These are phyloP conservation scores for Tricharina praecox DNA, from an alignment of 495 filamentous ascomycete genomes.

Conservation along the genomic window DNA sequence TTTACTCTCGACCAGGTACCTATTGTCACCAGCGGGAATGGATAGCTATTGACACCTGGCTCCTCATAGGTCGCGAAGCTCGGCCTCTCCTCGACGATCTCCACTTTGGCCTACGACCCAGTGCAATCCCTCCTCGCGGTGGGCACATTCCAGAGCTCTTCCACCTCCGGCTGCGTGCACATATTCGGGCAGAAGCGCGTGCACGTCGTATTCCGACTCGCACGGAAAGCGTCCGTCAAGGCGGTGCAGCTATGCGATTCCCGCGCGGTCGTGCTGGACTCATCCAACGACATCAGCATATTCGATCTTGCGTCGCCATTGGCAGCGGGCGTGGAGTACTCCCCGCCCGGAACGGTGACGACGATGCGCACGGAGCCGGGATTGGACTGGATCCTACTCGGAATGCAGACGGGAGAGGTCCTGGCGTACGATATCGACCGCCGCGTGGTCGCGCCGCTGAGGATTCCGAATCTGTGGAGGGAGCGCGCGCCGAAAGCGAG, in stretches of 20 bases:
- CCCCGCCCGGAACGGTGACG: conserved; percentile 54
- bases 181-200: conserved; percentile 77
- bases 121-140: conserved; percentile 87
- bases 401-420: conserved; percentile 60
- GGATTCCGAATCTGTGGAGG: conserved; percentile 69
- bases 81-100: conserved; percentile 62
- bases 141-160: conserved; percentile 67
- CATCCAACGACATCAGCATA: conserved; percentile 62
- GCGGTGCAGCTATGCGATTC: conserved; percentile 48
- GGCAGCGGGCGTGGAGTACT: conserved; percentile 33
- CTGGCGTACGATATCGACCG: conserved; percentile 82
- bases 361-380: conserved; percentile 64
- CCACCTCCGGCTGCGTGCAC: conserved; percentile 67
- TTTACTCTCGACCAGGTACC: conserved; percentile 70
- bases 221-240: conserved; percentile 50
- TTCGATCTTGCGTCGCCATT: conserved; percentile 42
- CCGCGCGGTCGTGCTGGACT: conserved; percentile 57
- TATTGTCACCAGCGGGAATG: conserved; percentile 14
- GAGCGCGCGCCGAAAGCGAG: conserved; percentile 43
- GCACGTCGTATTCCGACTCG: conserved; percentile 45
- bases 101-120: conserved; percentile 72
- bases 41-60: no score
- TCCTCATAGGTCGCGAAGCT: conserved; percentile 57
- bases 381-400: conserved; percentile 78
- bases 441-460: conserved; percentile 53